These are phyloP conservation scores for Artemisia argyi DNA, from an alignment of 129 eudicot genomes.

Conservation along the genomic window DNA sequence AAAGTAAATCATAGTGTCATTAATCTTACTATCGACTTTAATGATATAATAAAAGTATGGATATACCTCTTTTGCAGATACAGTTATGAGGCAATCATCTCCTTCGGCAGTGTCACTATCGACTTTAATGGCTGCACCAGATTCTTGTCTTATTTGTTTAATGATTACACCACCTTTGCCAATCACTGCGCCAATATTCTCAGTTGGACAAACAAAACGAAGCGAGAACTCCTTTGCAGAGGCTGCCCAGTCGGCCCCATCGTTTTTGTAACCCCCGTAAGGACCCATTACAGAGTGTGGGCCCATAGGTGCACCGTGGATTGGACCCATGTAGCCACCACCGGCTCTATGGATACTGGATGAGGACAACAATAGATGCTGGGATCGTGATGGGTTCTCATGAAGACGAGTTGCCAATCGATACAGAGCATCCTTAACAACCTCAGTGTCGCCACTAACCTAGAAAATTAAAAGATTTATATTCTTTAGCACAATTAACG, in stretches of 20 bases:
- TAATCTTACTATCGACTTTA: not conserved
- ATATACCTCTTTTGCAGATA: constrained; percentile 68
- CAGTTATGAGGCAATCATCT: constrained; percentile 81
- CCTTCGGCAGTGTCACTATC: constrained; percentile 77
- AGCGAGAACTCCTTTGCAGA: constrained; percentile 60
- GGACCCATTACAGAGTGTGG: constrained; percentile 58
- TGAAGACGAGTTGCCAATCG: constrained; percentile 76
- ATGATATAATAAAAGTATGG: no score
- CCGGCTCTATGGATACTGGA: constrained; percentile 61
- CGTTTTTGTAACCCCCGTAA: constrained; percentile 32
- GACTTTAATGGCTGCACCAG: constrained; percentile 76
- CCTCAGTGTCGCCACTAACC: constrained; percentile 70
- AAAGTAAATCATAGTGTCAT: not conserved
- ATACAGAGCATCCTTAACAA: constrained; percentile 70
- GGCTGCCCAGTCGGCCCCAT: constrained; percentile 2
- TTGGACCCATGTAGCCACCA: constrained; percentile 53
- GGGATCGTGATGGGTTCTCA: constrained; percentile 90
- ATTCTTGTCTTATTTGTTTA: constrained; percentile 87
- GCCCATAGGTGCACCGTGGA: constrained; percentile 8
- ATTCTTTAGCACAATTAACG: not conserved
- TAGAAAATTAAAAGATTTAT: constrained; percentile 19
- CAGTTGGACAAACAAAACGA: constrained; percentile 78
- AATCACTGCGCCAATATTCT: constrained; percentile 76
- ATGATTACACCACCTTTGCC: constrained; percentile 90
- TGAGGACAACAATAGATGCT: constrained; percentile 62